Conservation (phyloP, 768 basidiomycete species). For the Boletus fagicola region DNA sequence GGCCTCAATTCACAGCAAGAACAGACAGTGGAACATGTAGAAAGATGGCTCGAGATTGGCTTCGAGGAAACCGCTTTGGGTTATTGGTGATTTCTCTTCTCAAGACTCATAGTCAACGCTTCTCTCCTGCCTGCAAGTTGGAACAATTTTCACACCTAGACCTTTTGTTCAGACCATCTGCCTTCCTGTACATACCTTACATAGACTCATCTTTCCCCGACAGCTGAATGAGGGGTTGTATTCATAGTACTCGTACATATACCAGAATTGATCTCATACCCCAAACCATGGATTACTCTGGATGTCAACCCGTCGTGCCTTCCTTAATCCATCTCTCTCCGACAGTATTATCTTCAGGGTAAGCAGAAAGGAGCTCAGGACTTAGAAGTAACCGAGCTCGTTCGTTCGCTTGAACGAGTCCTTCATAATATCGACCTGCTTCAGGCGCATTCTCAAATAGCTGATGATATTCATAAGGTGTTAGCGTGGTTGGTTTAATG, state of each 20-base stretch:
- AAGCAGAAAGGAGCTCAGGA: slow-evolving; percentile 40
- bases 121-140: not conserved
- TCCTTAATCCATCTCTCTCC: slow-evolving; percentile 37
- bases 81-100: slow-evolving; percentile 58
- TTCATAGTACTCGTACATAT: slow-evolving; percentile 5
- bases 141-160: not conserved
- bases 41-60: slow-evolving; percentile 63
- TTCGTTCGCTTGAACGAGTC: slow-evolving; percentile 24
- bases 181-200: not conserved
- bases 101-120: not conserved
- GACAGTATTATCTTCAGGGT: slow-evolving; percentile 47
- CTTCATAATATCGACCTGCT: slow-evolving; percentile 40
- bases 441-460: slow-evolving; percentile 27
- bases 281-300: not conserved
- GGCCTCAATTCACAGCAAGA: slow-evolving; percentile 40
- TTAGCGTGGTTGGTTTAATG: slow-evolving; percentile 24
- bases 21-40: slow-evolving; percentile 41
- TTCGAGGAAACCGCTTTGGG: slow-evolving; percentile 54
- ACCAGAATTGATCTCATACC: not conserved
- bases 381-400: slow-evolving; percentile 41
- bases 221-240: not conserved
- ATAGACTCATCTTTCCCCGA: not conserved
- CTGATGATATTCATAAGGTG: slow-evolving; percentile 16
- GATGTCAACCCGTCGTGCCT: slow-evolving; percentile 11
- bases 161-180: not conserved